A percentile compares a stretch with the other conserved stretches of the same genome.
Evolutionary conservation across 345 rosid species (phyloP).

Genomic region (Noccaea bulbosa): DNA sequence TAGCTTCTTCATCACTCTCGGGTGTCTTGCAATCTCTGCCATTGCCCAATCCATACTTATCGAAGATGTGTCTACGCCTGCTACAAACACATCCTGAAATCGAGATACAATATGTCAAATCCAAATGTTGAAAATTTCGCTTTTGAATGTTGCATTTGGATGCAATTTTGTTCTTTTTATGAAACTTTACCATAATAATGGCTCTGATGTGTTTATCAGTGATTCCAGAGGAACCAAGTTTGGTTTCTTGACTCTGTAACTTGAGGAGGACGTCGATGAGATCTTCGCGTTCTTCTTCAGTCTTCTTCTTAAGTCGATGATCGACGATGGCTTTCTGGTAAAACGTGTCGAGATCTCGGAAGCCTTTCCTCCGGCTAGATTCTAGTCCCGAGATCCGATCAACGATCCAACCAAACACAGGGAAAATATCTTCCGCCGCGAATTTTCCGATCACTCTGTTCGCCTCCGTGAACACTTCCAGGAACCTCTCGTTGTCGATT

Average conservation of each 20-base stretch:
- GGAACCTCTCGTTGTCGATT: conserved; percentile 39
- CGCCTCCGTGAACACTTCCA: conserved; percentile 34
- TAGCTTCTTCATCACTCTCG: conserved; percentile 44
- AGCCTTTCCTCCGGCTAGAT: conserved; percentile 39
- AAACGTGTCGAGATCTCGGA: conserved; percentile 38
- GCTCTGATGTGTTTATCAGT: conserved; percentile 47
- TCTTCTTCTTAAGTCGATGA: conserved; percentile 39
- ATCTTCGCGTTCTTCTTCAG: conserved; percentile 40
- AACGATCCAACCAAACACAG: conserved; percentile 40
- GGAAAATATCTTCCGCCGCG: conserved; percentile 43
- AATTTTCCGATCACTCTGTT: conserved; percentile 41
- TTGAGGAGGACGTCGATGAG: conserved; percentile 40
- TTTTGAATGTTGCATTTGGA: no score
- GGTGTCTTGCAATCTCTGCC: conserved; percentile 43
- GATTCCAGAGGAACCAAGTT: conserved; percentile 36
- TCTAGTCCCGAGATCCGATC: conserved; percentile 41
- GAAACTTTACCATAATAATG: conserved; percentile 38
- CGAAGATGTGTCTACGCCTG: conserved; percentile 42
- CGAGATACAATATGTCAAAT: no score
- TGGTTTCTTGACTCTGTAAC: conserved; percentile 41
- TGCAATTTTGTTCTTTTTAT: no score
- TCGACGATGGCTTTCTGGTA: conserved; percentile 39
- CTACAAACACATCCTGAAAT: conserved; percentile 42
- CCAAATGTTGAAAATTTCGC: no score
- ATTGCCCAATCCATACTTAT: conserved; percentile 42